Conservation (phyloP, 768 basidiomycete genomes). For the Pleurotus salmoneostramineus region DNA sequence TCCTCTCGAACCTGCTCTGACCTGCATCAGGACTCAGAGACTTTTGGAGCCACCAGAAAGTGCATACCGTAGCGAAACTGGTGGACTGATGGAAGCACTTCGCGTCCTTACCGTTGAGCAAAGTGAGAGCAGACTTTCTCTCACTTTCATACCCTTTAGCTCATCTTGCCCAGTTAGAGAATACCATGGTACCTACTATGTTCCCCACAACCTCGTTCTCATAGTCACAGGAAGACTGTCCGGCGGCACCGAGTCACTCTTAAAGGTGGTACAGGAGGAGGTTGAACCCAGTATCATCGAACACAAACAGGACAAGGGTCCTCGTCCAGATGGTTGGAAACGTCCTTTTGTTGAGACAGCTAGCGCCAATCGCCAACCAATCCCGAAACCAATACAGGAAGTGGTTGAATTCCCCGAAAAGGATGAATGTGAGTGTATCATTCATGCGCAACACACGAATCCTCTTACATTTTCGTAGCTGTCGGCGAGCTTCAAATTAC, state of each 20-base stretch:
- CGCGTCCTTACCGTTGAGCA: constrained; percentile 83
- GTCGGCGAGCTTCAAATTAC: constrained; percentile 81
- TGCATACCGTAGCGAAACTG: constrained; percentile 95
- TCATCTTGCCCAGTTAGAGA: constrained; percentile 61
- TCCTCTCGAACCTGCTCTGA: too few species aligned
- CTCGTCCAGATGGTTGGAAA: constrained; percentile 79
- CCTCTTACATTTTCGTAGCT: constrained; percentile 20
- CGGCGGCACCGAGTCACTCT: constrained; percentile 67
- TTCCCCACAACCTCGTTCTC: constrained; percentile 89
- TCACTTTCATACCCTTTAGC: constrained; percentile 7
- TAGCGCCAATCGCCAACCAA: constrained; percentile 57
- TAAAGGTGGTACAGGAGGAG: constrained; percentile 76
- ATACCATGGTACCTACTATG: constrained; percentile 88
- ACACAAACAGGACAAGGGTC: constrained; percentile 70
- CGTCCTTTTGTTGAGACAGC: constrained; percentile 90
- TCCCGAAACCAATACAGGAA: constrained; percentile 50
- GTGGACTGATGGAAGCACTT: constrained; percentile 91
- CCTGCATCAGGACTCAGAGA: constrained; percentile 59
- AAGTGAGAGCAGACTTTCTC: constrained; percentile 45
- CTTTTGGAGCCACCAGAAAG: constrained; percentile 77
- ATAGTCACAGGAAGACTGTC: constrained; percentile 87
- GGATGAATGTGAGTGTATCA: constrained; percentile 66
- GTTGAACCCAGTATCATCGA: constrained; percentile 79
- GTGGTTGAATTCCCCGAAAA: constrained; percentile 92
- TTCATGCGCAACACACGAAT: neutral